Base-by-base conservation (phyloP, 169 alveolate species). In the Amoebophrya sp. region DNA sequence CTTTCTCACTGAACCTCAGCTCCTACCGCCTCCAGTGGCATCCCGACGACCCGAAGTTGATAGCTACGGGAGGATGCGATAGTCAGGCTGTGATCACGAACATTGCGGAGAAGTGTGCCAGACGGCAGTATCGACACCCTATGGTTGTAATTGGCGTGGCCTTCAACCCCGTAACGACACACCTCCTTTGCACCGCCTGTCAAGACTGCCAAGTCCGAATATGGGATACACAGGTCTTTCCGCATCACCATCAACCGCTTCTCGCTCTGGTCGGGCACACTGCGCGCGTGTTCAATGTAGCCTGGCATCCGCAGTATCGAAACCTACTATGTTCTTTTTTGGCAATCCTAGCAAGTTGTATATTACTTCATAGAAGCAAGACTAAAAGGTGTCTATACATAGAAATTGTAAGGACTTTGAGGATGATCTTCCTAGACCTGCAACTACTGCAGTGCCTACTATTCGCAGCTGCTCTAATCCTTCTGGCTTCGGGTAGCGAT, bases 41-140 rank as follows among this genome's bases (percentile, higher is more conserved):
- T 65, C 83, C 83, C 36, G 12, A 6, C 2, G 83, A 65, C 83
- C 83, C 83, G 83, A 12, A 12, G 10, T 36, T 65, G 83, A 65
- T 65, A 26, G 83, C 83, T 10, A 65, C 83, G 38, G 83, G 83
- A 29, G 83, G 83, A 36, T 65, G 83, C 33, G 83, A 65, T 36
- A 65, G n/a, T 26, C 26, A 26, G 2, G 83, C 83, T 29, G 83
- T 65, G 83, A 65, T 65, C 83, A 65, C 83, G 36, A 6, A 18
- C 26, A 65, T 65, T 36, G 26, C 39, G 38, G 83, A 65, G 2
- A 65, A 65, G 33, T 12, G 36, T 65, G 33, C 83, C 3, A 1
- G 33, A 65, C 83, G 83, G 83, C n/a, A 29, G 36, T 65, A 65
- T 36, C 83, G 83, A 6, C 83, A 65, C 83, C 83, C 83, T 36